A percentile compares a stretch with the other conserved stretches of the same genome.
These are phyloP conservation scores for Dactylis glomerata DNA, from an alignment of 176 grass and related monocot genomes.

Conservation along the genomic window DNA sequence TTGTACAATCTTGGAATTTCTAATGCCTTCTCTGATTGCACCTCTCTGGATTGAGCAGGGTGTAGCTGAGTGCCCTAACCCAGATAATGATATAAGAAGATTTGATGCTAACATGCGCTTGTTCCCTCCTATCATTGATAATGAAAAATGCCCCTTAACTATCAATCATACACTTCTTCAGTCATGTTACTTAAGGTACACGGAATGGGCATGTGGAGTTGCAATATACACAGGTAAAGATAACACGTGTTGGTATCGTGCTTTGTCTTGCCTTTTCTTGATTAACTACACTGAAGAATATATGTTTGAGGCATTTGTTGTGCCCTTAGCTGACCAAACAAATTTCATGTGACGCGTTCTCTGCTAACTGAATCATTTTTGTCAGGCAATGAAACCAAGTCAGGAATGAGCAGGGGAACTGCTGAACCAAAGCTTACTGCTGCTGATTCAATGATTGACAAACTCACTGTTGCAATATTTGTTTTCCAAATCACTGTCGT, in stretches of 20 bases:
- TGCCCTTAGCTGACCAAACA: slow-evolving; percentile 14
- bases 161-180: slow-evolving; percentile 91
- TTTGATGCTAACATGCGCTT: slow-evolving; percentile 87
- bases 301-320: not conserved
- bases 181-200: slow-evolving; percentile 87
- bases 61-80: slow-evolving; percentile 79
- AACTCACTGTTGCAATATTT: slow-evolving; percentile 86
- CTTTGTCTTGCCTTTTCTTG: not conserved
- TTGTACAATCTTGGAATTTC: slow-evolving; percentile 33
- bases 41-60: slow-evolving; percentile 57
- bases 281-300: slow-evolving; percentile 11
- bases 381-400: slow-evolving; percentile 89
- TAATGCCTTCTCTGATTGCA: slow-evolving; percentile 26
- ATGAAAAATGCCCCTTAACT: slow-evolving; percentile 72
- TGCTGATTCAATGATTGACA: slow-evolving; percentile 87
- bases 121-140: slow-evolving; percentile 62
- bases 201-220: slow-evolving; percentile 94
- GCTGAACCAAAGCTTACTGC: slow-evolving; percentile 80
- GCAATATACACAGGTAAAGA: slow-evolving; percentile 89
- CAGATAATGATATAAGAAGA: slow-evolving; percentile 91
- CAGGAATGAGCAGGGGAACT: slow-evolving; percentile 83
- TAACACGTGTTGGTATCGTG: slow-evolving; percentile 7
- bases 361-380: slow-evolving; percentile 12
- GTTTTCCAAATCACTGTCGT: slow-evolving; percentile 76
- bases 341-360: not conserved